These are phyloP conservation scores for Torrubiella hemipterigena DNA, from an alignment of 2,329 filamentous ascomycete genomes.

Conservation along the genomic window DNA sequence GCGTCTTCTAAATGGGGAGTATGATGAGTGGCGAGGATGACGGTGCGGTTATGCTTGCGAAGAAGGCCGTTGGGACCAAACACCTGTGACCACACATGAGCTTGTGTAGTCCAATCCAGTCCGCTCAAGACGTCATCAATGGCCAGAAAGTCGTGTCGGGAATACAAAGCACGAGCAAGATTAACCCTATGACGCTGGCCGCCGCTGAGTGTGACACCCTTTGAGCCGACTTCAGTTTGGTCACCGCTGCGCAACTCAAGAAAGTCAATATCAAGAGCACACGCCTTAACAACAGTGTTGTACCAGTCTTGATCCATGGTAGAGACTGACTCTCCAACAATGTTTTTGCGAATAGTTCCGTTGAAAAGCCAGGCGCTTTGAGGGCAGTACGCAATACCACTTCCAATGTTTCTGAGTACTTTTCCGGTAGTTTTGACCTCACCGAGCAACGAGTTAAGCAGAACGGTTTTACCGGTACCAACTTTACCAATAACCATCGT, in stretches of 20 bases:
- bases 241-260: constrained; percentile 12
- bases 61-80: constrained; percentile 21
- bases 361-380: constrained; percentile 13
- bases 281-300: constrained; percentile 9
- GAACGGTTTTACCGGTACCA: constrained; percentile 12
- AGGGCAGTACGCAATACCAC: constrained; percentile 13
- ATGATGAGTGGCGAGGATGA: constrained; percentile 16
- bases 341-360: constrained; percentile 12
- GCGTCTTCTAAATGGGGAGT: constrained; percentile 12
- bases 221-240: constrained; percentile 9
- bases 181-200: constrained; percentile 15
- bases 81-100: constrained; percentile 21
- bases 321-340: constrained; percentile 11
- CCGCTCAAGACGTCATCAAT: constrained; percentile 22
- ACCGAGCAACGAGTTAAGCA: constrained; percentile 10
- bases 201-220: constrained; percentile 13
- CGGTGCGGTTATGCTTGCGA: constrained; percentile 9
- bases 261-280: constrained; percentile 10
- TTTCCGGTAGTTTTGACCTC: constrained; percentile 9
- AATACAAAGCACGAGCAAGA: constrained; percentile 14
- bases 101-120: constrained; percentile 23
- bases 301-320: constrained; percentile 11
- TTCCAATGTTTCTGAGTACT: constrained; percentile 6
- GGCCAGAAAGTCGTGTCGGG: constrained; percentile 12
- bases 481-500: constrained; percentile 12